Evolutionary conservation across 2,329 filamentous ascomycete genomes (phyloP), one percentile per base, ranked within the genome.

Genomic region (Apiospora koreana): DNA sequence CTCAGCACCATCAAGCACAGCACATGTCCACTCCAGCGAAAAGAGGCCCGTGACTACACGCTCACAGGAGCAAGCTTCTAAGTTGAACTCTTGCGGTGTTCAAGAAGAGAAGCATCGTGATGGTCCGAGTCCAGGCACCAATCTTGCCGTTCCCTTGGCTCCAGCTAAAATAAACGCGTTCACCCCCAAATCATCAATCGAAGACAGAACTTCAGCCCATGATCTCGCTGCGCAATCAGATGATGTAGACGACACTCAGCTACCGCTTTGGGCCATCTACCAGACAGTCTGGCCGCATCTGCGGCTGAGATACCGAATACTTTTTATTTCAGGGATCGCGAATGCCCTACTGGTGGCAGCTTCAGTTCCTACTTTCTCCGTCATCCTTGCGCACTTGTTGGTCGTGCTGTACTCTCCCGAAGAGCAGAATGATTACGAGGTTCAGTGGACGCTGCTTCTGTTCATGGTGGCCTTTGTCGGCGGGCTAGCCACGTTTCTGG

Each of bases 361-460:
- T 3, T 86, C 88, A 35, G 93, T 92, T 0, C 93, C 94, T 0
- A 83, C 89, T 0, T 98, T 98, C 75, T 92, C 94, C 0, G 94
- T 88, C 77, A 84, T 92, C 10, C 91, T 97, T 67, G 89, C 94
- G 0, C 88, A 91, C 69, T 86, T 98, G 0, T 86, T 97, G 0
- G 82, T 84, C 1, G 91, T 91, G 0, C 94, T 96, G 78, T 93
- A 92, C 80, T 79, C 87, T 0, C 79, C 80, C 0, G 81, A 86
- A 67, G 86, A 87, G 67, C 78, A 83, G 7, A 80, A 84, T 0
- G 78, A 83, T 10, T 79, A 80, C 9, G 88, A 91, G 0, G 83
- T 87, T 46, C 86, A 81, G 69, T 98, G 94, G 88, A 91, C 94
- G 0, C 80, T 94, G 18, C 83, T 85, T 1, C 89, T 98, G 6